A percentile compares a stretch with the other conserved stretches of the same genome.
phyloP scores from a whole-genome alignment of 305 asterid species.

The Rubia tinctorum region DNA sequence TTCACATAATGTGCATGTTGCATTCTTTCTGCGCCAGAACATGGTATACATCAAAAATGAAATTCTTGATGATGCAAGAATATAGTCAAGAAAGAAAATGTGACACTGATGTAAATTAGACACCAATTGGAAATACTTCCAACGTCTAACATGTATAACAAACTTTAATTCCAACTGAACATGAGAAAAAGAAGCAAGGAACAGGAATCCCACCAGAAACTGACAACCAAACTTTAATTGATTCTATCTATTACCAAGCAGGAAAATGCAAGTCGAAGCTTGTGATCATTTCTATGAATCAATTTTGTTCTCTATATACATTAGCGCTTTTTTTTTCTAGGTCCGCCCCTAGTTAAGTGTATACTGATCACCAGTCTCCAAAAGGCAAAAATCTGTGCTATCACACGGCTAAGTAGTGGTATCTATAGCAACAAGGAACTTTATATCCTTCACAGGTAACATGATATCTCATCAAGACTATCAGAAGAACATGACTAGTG shows the following conservation, averaged over 20 bases:
- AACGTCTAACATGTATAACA: not conserved
- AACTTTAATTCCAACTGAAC: not conserved
- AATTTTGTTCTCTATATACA: not conserved
- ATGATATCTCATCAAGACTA: not conserved
- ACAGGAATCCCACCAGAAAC: not conserved
- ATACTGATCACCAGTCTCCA: not conserved
- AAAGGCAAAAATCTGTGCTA: not conserved
- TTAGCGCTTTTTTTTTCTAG: not conserved
- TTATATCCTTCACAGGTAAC: not conserved
- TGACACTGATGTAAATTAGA: not conserved
- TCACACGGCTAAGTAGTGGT: not conserved
- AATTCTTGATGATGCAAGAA: not conserved
- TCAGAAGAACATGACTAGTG: not conserved
- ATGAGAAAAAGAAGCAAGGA: not conserved
- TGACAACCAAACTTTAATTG: conserved; percentile 3
- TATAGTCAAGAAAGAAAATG: not conserved
- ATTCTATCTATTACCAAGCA: conserved; percentile 16
- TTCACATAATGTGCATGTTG: not conserved
- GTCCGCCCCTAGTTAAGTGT: not conserved
- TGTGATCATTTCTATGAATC: conserved; percentile 2
- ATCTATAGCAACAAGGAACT: not conserved
- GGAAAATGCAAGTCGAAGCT: conserved; percentile 11
- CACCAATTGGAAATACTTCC: not conserved
- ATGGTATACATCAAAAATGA: not conserved
- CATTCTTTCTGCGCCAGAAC: not conserved